Evolutionary conservation across 1,284 basidiomycete genomes (phyloP).

Genomic region (Phylloboletellus chloephorus): DNA sequence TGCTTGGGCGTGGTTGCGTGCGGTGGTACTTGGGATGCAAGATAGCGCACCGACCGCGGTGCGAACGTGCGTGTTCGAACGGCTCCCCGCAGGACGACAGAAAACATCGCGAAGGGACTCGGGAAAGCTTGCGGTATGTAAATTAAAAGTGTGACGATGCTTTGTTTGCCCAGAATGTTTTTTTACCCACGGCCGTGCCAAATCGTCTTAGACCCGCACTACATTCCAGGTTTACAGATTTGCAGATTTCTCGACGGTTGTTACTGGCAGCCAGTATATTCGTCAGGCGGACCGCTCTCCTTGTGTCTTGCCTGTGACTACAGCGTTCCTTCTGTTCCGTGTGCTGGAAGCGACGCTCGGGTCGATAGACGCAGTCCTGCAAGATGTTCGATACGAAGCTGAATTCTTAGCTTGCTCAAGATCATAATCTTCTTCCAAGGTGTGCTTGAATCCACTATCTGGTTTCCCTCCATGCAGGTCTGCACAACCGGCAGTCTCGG

Average conservation of each 20-base stretch:
- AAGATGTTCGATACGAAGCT: conserved; percentile 5
- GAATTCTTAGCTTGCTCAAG: background rate
- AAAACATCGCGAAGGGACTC: conserved; percentile 19
- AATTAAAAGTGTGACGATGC: too few species aligned
- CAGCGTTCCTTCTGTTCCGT: conserved; percentile 61
- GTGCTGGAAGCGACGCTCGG: conserved; percentile 59
- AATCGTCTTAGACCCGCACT: too few species aligned
- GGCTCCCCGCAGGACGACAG: conserved; percentile 22
- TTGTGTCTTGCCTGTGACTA: conserved; percentile 8
- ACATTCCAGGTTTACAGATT: conserved; percentile 71
- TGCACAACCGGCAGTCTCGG: conserved; percentile 47
- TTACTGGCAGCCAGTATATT: conserved; percentile 41
- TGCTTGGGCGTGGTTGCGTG: conserved; percentile 6
- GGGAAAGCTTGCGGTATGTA: background rate
- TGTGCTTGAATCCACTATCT: background rate
- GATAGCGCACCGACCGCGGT: conserved; percentile 16
- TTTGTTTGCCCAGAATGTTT: background rate
- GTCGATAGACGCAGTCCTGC: conserved; percentile 57
- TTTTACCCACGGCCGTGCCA: background rate
- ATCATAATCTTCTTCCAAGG: too few species aligned
- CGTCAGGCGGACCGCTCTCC: conserved; percentile 42
- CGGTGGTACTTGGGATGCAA: conserved; percentile 24
- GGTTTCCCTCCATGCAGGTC: background rate
- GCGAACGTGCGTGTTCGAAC: conserved; percentile 17
- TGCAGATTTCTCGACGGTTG: conserved; percentile 59